A percentile compares a stretch with the other conserved stretches of the same genome.
Conservation (phyloP, 352 stramenopile species). For the Phytophthora constricta region DNA sequence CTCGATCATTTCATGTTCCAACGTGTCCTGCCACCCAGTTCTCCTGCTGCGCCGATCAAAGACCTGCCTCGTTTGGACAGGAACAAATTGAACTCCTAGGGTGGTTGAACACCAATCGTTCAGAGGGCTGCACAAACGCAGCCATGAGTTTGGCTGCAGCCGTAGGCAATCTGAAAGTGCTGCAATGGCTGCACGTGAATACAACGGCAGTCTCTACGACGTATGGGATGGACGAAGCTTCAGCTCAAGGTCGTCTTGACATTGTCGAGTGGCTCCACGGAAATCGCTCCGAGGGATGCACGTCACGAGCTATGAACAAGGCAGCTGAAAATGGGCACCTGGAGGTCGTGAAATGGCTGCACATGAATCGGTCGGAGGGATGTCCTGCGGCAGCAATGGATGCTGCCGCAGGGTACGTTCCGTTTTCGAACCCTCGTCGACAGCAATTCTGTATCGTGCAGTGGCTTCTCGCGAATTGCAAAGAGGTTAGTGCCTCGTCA, state of each 20-base stretch:
- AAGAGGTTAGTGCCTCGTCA: background rate
- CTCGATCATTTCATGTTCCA: background rate
- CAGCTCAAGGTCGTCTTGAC: background rate
- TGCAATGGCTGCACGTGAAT: conserved; percentile 3
- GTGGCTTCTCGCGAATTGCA: background rate
- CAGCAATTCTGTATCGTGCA: background rate
- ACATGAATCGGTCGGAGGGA: conserved; percentile 10
- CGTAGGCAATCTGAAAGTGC: conserved; percentile 5
- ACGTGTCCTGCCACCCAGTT: background rate
- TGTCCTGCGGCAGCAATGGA: conserved; percentile 5
- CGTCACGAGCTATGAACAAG: background rate
- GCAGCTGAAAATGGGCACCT: conserved; percentile 3
- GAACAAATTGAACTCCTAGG: background rate
- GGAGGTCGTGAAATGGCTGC: conserved; percentile 8
- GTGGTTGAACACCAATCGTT: background rate
- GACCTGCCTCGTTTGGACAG: background rate
- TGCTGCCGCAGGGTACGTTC: background rate
- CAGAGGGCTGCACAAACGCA: background rate
- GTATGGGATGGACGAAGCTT: background rate
- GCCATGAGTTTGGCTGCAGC: conserved; percentile 8
- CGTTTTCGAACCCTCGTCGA: background rate
- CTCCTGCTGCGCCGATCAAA: background rate
- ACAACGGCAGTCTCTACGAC: background rate
- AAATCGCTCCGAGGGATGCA: background rate
- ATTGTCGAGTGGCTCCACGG: conserved; percentile 4